Base-by-base conservation (phyloP, 2,329 filamentous ascomycete species). In the Neofusicoccum parvum region DNA sequence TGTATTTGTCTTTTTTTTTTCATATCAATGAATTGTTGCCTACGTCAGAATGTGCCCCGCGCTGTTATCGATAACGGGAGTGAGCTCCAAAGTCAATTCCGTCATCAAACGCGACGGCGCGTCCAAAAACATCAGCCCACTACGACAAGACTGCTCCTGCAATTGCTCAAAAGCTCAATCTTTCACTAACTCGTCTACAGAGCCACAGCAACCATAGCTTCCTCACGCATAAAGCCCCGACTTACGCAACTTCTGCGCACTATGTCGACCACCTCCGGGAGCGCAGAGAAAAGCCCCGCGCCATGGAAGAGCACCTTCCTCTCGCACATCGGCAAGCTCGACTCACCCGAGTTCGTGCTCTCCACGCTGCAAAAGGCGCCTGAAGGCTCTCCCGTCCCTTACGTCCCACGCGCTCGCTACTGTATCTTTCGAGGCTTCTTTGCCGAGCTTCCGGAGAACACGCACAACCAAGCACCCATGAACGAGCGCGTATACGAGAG, bases 351-450 rank as follows among this genome's bases (percentile, higher is more conserved):
- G 67, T 84, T 84, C 68, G 82, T 84, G 64, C 80, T 84, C 66
- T 78, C 79, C 56, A 86, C 85, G 3, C 77, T 88, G 46, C 76
- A 76, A 65, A 73, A 74, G 17, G 80, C 78, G 5, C 77, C 82
- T 32, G 56, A 72, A 37, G 75, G 74, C 17, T 78, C 78, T n/a
- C 75, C 80, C 0, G 75, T 76, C 50, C 70, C 79, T 9, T 79
- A 79, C 67, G 70, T 82, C 1, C 81, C 83, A 0, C 86, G 92
- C 63, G 90, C 87, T 9, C 87, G 93, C 62, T 93, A 88, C 72
- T 95, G 94, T 78, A 88, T 97, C 72, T 94, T 88, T 80, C 90
- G 94, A 67, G 92, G 93, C 70, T 88, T 96, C 80, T 97, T 91
- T 87, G 89, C 88, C 0, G 84, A 85, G 64, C 82, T 96, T 0